Base-by-base conservation (phyloP, 768 basidiomycete species). In the Phaffia australis region DNA sequence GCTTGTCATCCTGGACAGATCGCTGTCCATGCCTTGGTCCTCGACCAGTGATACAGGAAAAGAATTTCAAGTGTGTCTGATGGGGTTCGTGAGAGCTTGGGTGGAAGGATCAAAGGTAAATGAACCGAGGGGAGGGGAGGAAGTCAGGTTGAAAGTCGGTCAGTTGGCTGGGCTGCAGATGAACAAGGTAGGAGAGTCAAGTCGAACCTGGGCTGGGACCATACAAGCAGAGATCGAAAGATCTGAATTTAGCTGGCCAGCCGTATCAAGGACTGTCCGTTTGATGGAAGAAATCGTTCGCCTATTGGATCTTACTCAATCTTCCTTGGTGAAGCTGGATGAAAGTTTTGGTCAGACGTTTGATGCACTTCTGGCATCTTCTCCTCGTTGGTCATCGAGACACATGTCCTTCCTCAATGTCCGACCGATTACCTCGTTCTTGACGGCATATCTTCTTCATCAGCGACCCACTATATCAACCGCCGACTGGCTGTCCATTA, bases 61-160 rank as follows among this genome's bases (percentile, higher is more conserved):
- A 29, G 50, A 29, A 21, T 48, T 63, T 18, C 35, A 47, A 27
- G 46, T 18, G 46, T 19, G 23, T 29, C 11, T 60, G 35, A n/a
- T 60, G 32, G 56, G 49, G 23, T 64, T 69, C 60, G 58, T 47
- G 1, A n/a, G 46, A 0, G 82, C 84, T 8, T 93, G 88, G 86
- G 72, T 89, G 3, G 87, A 88, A 71, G 91, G 93, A 1, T 80
- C 82, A 9, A 81, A 79, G 61, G 79, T 91, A 23, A 95, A 97
- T 71, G 81, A 82, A 0, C 74, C 84, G 16, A 81, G 79, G 71
- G 50, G 52, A n/a, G 66, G 66, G 0, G 55, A 61, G 48, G 60
- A 62, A 11, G 60, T 49, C 14, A 63, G 11, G 32, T 64, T 29
- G 23, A 57, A 32, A 56, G 57, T 29, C 50, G 65, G 23, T 69